These are phyloP conservation scores for Venturia oleaginea DNA, from an alignment of 2,329 filamentous ascomycete species.

Conservation along the genomic window DNA sequence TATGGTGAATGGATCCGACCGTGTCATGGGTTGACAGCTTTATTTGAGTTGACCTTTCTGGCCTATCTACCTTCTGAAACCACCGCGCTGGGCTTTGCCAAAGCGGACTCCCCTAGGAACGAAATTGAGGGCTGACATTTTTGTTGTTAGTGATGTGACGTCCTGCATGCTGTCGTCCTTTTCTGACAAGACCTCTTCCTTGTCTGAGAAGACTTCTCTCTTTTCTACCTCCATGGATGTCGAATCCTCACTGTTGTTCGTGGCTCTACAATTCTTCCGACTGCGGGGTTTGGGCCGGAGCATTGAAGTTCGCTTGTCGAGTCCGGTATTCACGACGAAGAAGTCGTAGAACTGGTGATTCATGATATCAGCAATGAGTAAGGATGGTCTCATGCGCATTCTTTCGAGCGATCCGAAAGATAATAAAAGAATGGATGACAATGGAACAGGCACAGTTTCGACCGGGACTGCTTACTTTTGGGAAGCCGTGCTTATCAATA, in stretches of 20 bases:
- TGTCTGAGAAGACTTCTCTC: not conserved
- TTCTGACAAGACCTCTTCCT: not conserved
- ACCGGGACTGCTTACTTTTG: constrained; percentile 39
- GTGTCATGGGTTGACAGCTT: not conserved
- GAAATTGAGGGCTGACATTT: constrained; percentile 65
- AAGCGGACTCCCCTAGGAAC: constrained; percentile 60
- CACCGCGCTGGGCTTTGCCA: constrained; percentile 37
- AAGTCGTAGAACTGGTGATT: constrained; percentile 65
- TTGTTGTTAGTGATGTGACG: constrained; percentile 39
- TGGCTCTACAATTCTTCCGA: not conserved
- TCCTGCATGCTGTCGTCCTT: constrained; percentile 7
- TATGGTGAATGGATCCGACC: not conserved
- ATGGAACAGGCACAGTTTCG: not conserved
- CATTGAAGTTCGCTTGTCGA: constrained; percentile 75
- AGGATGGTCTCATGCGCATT: not conserved
- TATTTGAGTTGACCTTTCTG: not conserved
- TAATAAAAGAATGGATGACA: not conserved
- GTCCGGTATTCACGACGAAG: constrained; percentile 76
- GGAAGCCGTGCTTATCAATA: constrained; percentile 91
- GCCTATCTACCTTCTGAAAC: not conserved
- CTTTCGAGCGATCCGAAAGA: not conserved
- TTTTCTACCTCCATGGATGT: not conserved
- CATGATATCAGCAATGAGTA: not conserved
- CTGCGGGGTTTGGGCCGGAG: constrained; percentile 33
- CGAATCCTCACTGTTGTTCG: not conserved